These are phyloP conservation scores for Claviceps fusiformis DNA, from an alignment of 2,329 filamentous ascomycete species.

Conservation along the genomic window DNA sequence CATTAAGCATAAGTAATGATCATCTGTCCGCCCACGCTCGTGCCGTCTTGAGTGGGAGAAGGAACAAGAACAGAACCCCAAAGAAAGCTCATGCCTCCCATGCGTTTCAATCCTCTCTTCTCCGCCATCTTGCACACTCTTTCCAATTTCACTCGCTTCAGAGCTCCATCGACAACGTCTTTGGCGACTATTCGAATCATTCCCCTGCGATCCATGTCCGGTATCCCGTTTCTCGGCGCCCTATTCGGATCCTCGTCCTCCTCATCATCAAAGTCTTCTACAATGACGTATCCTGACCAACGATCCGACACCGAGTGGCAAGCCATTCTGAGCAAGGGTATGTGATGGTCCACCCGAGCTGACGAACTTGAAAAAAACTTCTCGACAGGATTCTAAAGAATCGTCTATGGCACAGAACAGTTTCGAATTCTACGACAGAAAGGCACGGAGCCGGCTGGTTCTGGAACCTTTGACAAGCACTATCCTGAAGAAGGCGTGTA, in stretches of 20 bases:
- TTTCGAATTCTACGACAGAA: slow-evolving; percentile 88
- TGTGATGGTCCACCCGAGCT: slow-evolving; percentile 6
- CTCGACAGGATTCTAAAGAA: slow-evolving; percentile 4
- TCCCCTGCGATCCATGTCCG: slow-evolving; percentile 49
- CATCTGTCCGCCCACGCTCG: neutral
- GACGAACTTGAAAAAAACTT: neutral
- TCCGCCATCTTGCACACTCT: slow-evolving; percentile 34
- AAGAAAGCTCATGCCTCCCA: slow-evolving; percentile 16
- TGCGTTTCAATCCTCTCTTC: slow-evolving; percentile 37
- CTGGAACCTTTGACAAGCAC: slow-evolving; percentile 82
- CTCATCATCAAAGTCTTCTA: slow-evolving; percentile 38
- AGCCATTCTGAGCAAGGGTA: slow-evolving; percentile 56
- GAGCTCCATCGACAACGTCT: slow-evolving; percentile 10
- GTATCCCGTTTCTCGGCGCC: slow-evolving; percentile 64
- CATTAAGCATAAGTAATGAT: neutral
- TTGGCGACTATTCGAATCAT: slow-evolving; percentile 14
- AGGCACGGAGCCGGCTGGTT: slow-evolving; percentile 72
- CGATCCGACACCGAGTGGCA: slow-evolving; percentile 79
- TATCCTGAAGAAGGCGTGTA: slow-evolving; percentile 65
- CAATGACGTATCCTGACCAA: slow-evolving; percentile 67
- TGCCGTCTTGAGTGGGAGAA: neutral
- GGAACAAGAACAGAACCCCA: neutral
- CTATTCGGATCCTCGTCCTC: slow-evolving; percentile 51
- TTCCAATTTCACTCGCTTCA: slow-evolving; percentile 27
- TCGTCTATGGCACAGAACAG: slow-evolving; percentile 51